Evolutionary conservation across 2,329 filamentous ascomycete genomes (phyloP).

Genomic region (Helicocarpus griseus): DNA sequence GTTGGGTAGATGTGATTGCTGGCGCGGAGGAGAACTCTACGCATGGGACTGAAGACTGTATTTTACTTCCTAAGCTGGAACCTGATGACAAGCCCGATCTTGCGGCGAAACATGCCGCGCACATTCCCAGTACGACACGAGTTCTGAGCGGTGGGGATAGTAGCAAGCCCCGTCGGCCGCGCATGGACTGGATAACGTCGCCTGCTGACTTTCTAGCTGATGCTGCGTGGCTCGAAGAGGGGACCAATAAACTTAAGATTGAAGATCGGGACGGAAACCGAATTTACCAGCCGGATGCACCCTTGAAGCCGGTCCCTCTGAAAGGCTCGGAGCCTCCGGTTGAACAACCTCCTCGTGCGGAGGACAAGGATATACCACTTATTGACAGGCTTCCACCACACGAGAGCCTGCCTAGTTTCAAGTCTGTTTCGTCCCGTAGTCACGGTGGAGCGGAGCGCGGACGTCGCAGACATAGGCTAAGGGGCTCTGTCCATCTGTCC

Average conservation of each 20-base stretch:
- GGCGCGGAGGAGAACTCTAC: conserved; percentile 36
- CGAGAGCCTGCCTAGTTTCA: conserved; percentile 33
- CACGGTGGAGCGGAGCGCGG: conserved; percentile 35
- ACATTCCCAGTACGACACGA: conserved; percentile 22
- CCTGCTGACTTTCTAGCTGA: conserved; percentile 84
- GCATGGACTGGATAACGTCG: conserved; percentile 75
- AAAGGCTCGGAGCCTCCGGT: neutral
- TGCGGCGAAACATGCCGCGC: neutral
- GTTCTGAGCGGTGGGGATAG: conserved; percentile 29
- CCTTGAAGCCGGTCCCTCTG: conserved; percentile 13
- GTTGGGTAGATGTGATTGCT: conserved; percentile 66
- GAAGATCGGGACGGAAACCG: conserved; percentile 68
- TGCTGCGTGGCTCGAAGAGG: conserved; percentile 79
- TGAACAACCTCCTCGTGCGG: neutral
- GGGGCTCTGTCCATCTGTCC: conserved; percentile 46
- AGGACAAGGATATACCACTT: neutral
- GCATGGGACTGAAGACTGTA: conserved; percentile 36
- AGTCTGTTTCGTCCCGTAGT: conserved; percentile 20
- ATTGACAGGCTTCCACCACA: conserved; percentile 9
- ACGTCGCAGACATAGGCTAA: conserved; percentile 51
- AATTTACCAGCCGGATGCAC: conserved; percentile 43
- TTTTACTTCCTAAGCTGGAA: conserved; percentile 36
- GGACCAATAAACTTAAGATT: conserved; percentile 67
- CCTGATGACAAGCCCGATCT: conserved; percentile 11
- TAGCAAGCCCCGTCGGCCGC: conserved; percentile 58